These are phyloP conservation scores for Dactylis glomerata DNA, from an alignment of 176 grass and related monocot genomes.

Conservation along the genomic window DNA sequence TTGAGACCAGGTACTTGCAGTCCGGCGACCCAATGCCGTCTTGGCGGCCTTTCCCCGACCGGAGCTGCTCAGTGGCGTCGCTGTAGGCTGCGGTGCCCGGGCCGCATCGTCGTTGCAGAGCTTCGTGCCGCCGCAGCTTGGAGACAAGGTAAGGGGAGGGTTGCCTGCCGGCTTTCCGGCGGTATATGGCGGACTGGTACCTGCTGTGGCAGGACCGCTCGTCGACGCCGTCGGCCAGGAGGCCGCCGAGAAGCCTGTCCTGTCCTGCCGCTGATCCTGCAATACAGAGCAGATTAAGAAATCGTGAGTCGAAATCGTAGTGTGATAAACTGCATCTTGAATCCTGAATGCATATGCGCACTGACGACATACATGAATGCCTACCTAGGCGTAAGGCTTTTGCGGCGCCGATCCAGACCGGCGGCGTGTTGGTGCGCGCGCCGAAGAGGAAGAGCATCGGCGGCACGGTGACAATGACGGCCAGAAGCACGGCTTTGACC, in stretches of 20 bases:
- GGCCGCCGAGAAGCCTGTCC: slow-evolving; percentile 54
- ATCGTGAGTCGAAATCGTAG: neutral
- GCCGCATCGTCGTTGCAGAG: slow-evolving; percentile 47
- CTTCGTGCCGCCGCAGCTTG: slow-evolving; percentile 54
- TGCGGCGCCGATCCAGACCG: slow-evolving; percentile 20
- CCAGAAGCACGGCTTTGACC: neutral
- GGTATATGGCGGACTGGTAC: slow-evolving; percentile 56
- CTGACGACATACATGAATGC: neutral
- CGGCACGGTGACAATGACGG: slow-evolving; percentile 24
- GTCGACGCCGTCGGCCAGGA: slow-evolving; percentile 41
- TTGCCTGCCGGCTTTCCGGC: slow-evolving; percentile 4
- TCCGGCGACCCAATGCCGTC: neutral
- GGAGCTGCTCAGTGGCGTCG: slow-evolving; percentile 28
- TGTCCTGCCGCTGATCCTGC: neutral
- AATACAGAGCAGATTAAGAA: neutral
- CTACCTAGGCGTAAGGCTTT: neutral
- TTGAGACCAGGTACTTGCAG: slow-evolving; percentile 62
- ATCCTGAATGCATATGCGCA: neutral
- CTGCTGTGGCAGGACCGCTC: slow-evolving; percentile 44
- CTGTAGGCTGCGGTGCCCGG: slow-evolving; percentile 49
- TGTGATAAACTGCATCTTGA: neutral
- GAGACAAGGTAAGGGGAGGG: slow-evolving; percentile 41
- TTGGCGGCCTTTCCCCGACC: slow-evolving; percentile 19
- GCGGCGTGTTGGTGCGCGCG: neutral
- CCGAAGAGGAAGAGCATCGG: slow-evolving; percentile 23